phyloP scores from a whole-genome alignment of 2,329 filamentous ascomycete genomes.

The Penicillium sp. region DNA sequence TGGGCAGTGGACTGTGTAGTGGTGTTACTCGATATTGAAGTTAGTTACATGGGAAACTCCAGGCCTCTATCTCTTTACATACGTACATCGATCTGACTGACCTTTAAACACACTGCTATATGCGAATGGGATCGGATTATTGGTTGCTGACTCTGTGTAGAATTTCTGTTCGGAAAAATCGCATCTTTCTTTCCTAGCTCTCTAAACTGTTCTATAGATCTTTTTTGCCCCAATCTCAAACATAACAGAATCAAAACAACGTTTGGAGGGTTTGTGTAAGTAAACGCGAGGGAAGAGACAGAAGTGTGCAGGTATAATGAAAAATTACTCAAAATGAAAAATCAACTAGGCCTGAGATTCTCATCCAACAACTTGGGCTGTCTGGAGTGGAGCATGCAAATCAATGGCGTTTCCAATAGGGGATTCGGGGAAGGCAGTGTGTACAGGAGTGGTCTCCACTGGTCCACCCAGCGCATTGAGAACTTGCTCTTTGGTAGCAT shows the following conservation, averaged over 20 bases:
- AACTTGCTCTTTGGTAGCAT: conserved; percentile 16
- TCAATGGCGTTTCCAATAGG: not conserved
- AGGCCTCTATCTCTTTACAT: too few relatives aligned
- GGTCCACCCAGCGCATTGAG: conserved; percentile 15
- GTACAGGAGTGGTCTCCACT: conserved; percentile 3
- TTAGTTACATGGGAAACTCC: too few relatives aligned
- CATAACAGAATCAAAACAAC: too few relatives aligned
- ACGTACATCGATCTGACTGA: too few relatives aligned
- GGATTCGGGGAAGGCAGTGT: not conserved
- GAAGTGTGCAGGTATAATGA: not conserved
- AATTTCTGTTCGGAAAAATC: too few relatives aligned
- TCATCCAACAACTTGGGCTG: not conserved
- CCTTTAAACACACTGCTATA: too few relatives aligned
- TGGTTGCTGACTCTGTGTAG: too few relatives aligned
- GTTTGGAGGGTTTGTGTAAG: too few relatives aligned
- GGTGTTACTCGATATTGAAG: too few relatives aligned
- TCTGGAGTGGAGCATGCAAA: not conserved
- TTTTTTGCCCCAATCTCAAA: not conserved
- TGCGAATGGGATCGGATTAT: too few relatives aligned
- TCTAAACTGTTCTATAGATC: not conserved
- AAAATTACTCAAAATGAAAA: not conserved
- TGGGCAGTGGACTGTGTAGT: too few relatives aligned
- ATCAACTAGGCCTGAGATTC: not conserved
- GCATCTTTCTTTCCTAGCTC: not conserved
- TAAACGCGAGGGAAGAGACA: not conserved